These are phyloP conservation scores for Cladosporium halotolerans DNA, from an alignment of 2,329 filamentous ascomycete genomes.

Conservation along the genomic window DNA sequence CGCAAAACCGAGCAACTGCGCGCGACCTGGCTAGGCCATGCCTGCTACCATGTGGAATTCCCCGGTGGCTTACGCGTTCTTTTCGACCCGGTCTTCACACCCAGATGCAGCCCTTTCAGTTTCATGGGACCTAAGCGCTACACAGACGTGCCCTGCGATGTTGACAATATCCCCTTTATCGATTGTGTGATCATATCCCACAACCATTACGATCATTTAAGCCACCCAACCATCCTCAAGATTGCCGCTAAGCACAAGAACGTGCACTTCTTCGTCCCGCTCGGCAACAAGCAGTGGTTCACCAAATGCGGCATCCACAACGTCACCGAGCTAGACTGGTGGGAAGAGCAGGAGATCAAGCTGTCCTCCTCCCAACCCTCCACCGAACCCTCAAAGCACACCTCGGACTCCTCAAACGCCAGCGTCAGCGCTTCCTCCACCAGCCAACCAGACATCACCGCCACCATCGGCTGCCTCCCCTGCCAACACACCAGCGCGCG, in stretches of 20 bases:
- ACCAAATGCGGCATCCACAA: slow-evolving; percentile 64
- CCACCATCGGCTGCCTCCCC: slow-evolving; percentile 70
- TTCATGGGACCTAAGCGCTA: slow-evolving; percentile 69
- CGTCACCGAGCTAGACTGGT: slow-evolving; percentile 91
- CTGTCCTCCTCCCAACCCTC: slow-evolving; percentile 39
- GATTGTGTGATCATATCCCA: slow-evolving; percentile 76
- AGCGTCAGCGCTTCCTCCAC: neutral
- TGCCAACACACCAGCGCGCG: slow-evolving; percentile 77
- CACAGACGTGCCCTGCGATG: slow-evolving; percentile 68
- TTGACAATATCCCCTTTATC: slow-evolving; percentile 69
- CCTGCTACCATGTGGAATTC: slow-evolving; percentile 89
- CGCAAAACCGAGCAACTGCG: slow-evolving; percentile 59
- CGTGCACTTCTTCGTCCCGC: slow-evolving; percentile 80
- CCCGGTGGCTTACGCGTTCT: slow-evolving; percentile 78
- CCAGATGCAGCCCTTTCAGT: slow-evolving; percentile 71
- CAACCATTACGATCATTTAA: slow-evolving; percentile 90
- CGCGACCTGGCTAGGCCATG: slow-evolving; percentile 92
- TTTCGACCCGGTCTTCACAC: slow-evolving; percentile 89
- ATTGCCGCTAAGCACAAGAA: slow-evolving; percentile 66
- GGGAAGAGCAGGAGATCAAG: slow-evolving; percentile 73
- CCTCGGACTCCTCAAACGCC: neutral
- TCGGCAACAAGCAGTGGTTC: slow-evolving; percentile 83
- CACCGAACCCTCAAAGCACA: neutral
- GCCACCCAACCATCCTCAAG: slow-evolving; percentile 65
- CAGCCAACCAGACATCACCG: slow-evolving; percentile 50